Evolutionary conservation across 2,329 filamentous ascomycete species (phyloP), one percentile per base, ranked within the genome.

Genomic region (Phaeosphaeria sp.): DNA sequence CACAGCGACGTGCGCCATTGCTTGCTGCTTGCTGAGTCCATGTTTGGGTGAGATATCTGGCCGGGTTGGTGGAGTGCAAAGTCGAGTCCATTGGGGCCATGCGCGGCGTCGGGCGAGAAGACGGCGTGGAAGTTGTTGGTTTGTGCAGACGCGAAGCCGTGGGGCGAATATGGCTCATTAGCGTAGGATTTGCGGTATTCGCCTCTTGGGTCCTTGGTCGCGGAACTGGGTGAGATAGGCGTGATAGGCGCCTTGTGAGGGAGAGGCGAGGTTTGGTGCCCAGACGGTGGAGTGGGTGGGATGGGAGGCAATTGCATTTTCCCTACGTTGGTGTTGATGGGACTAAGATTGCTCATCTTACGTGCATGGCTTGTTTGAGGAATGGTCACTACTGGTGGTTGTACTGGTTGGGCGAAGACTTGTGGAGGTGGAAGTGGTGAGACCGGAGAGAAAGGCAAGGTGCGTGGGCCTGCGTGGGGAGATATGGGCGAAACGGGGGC

Each of bases 11-110:
- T 65, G 18, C 67, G 69, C 77, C 77, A 79, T 18, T 64, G 49
- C 15, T 65, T 66, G 2, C 60, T 59, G 1, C 46, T 44, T 18
- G 59, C 64, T 1, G 66, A 60, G 48, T 69, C 66, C 79, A 82
- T 75, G 71, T 80, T 72, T 18, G 75, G 67, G 57, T 78, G 78
- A 52, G 77, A 69, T 62, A 82, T 77, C 58, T 79, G 77, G 42
- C 77, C 77, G 0, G 77, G 77, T 52, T 74, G 72, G 55, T 79
- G 76, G 18, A 72, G 60, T 1, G 68, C 59, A 39, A 72, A 71
- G 51, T 75, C 69, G 0, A 77, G 65, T 6, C 75, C 76, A 51
- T 78, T 79, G 2, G 77, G 77, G n/a, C 76, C 76, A 22, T 72
- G 68, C 1, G 72, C 61, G 7, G 75, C 71, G 49, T 73, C 67